Conservation (phyloP, 2,329 filamentous ascomycete genomes). For the Cladosporium halotolerans region DNA sequence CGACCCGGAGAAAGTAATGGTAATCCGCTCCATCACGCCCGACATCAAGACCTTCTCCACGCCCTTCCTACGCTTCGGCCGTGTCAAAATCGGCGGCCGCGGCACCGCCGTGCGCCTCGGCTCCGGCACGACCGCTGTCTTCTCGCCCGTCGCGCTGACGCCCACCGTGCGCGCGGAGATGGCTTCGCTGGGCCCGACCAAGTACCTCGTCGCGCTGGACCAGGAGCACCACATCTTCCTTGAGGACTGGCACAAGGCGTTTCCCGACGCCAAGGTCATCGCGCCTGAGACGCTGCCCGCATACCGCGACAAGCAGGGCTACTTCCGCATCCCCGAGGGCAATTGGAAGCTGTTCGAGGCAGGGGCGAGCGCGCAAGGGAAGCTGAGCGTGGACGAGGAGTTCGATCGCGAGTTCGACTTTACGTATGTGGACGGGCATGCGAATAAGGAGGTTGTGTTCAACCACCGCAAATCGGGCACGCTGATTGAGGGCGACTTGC, state of each 20-base stretch:
- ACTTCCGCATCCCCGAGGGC: constrained; percentile 23
- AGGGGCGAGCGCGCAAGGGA: constrained; percentile 30
- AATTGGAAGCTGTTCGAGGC: constrained; percentile 50
- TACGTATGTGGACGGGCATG: constrained; percentile 74
- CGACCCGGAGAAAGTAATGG: constrained; percentile 80
- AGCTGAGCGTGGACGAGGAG: constrained; percentile 56
- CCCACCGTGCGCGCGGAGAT: constrained; percentile 61
- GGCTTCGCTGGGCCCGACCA: constrained; percentile 57
- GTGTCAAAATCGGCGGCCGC: constrained; percentile 75
- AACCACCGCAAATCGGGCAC: constrained; percentile 71
- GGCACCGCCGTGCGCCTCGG: constrained; percentile 79
- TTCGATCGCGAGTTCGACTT: constrained; percentile 81
- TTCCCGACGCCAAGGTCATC: constrained; percentile 71
- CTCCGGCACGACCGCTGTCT: constrained; percentile 74
- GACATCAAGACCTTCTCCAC: constrained; percentile 72
- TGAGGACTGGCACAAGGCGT: constrained; percentile 74
- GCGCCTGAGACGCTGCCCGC: constrained; percentile 77
- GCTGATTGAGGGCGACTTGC: constrained; percentile 79
- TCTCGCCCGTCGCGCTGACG: constrained; percentile 85
- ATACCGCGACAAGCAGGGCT: constrained; percentile 55
- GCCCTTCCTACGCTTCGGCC: constrained; percentile 77
- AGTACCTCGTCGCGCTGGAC: constrained; percentile 82
- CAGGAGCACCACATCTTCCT: constrained; percentile 94
- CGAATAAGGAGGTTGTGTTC: constrained; percentile 84
- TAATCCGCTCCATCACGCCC: constrained; percentile 77